phyloP scores from a whole-genome alignment of 148 eudicot genomes.

The Silene conica region DNA sequence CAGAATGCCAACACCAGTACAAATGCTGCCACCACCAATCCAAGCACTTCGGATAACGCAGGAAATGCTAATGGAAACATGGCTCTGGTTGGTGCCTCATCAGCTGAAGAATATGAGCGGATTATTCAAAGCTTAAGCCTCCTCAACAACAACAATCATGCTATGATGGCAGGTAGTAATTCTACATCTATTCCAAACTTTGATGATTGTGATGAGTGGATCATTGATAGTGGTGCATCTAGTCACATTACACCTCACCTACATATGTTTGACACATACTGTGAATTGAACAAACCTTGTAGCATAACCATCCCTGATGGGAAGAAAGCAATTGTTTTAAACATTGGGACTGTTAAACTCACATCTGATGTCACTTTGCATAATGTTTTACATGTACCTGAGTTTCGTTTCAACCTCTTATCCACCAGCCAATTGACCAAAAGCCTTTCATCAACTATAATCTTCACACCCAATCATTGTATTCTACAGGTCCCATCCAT shows the following conservation, averaged over 20 bases:
- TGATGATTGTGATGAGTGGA: background rate
- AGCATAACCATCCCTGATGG: slow-evolving; percentile 5
- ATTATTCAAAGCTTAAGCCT: background rate
- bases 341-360: background rate
- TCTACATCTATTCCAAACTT: background rate
- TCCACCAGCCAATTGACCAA: background rate
- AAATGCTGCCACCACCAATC: no score
- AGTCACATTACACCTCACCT: background rate
- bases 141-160: background rate
- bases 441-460: background rate
- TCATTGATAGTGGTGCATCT: background rate
- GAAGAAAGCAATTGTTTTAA: background rate
- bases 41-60: no score
- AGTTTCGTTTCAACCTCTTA: background rate
- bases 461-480: background rate
- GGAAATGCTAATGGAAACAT: no score
- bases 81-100: background rate
- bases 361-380: background rate
- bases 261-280: background rate
- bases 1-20: no score
- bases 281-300: background rate
- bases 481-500: background rate
- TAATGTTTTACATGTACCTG: slow-evolving; percentile 7
- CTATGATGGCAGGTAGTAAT: background rate
- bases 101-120: background rate